Conservation (phyloP, 2,329 filamentous ascomycete genomes). For the Helotiales sp. region DNA sequence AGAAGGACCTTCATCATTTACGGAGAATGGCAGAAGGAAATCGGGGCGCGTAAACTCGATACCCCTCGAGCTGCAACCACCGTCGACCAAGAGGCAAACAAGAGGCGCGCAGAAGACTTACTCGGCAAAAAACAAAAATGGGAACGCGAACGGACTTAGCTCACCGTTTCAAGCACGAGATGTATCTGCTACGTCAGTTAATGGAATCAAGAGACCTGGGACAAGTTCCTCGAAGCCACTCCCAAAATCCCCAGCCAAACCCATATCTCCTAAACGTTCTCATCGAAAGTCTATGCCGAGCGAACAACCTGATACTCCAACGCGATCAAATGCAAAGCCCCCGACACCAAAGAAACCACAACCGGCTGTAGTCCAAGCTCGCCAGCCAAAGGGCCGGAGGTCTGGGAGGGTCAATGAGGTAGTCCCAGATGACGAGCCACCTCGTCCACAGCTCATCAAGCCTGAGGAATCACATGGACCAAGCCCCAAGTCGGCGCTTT, state of each 20-base stretch:
- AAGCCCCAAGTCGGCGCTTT: constrained; percentile 32
- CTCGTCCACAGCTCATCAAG: constrained; percentile 13
- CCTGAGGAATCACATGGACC: constrained; percentile 20
- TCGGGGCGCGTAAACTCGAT: constrained; percentile 63
- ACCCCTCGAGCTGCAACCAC: constrained; percentile 52
- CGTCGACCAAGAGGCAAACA: constrained; percentile 52
- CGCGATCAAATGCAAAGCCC: constrained; percentile 27
- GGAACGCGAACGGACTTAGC: constrained; percentile 22
- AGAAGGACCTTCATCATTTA: constrained; percentile 85
- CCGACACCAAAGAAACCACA: constrained; percentile 21
- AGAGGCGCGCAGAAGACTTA: constrained; percentile 43
- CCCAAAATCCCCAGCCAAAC: constrained; percentile 26
- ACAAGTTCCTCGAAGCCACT: constrained; percentile 19
- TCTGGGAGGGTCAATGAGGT: constrained; percentile 26
- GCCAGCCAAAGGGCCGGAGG: constrained; percentile 24
- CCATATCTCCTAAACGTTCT: constrained; percentile 30
- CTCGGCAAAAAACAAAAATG: constrained; percentile 30
- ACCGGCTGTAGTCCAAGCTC: constrained; percentile 19
- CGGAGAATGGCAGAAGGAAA: constrained; percentile 69
- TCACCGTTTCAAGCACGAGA: constrained; percentile 22
- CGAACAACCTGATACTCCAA: constrained; percentile 27
- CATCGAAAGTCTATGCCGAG: constrained; percentile 31
- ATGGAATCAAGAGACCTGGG: constrained; percentile 25
- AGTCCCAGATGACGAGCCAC: constrained; percentile 19
- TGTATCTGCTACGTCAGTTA: constrained; percentile 18